phyloP scores from a whole-genome alignment of 2,329 filamentous ascomycete species.

The Hymenoscyphus linearis region DNA sequence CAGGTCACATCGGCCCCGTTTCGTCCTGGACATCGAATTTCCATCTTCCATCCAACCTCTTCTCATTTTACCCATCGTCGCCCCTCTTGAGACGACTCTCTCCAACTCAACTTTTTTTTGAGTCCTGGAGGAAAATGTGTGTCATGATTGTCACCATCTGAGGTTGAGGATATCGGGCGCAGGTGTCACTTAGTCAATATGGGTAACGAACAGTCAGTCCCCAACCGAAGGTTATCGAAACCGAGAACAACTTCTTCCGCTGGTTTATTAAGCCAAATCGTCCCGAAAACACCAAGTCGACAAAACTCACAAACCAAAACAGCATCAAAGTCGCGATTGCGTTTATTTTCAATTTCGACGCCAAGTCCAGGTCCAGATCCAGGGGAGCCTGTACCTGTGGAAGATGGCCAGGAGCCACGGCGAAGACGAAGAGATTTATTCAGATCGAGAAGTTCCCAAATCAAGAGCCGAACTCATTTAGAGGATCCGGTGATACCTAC shows the following conservation, averaged over 20 bases:
- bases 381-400: neutral
- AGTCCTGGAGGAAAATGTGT: conserved; percentile 17
- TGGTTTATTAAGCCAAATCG: conserved; percentile 17
- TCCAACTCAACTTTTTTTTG: conserved; percentile 3
- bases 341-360: conserved; percentile 6
- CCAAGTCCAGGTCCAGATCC: neutral
- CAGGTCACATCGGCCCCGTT: conserved; percentile 10
- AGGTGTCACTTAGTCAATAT: conserved; percentile 16
- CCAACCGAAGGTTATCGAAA: conserved; percentile 29
- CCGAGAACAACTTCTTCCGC: conserved; percentile 27
- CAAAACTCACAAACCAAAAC: conserved; percentile 21
- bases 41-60: conserved; percentile 8
- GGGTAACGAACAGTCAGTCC: conserved; percentile 28
- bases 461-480: conserved; percentile 1
- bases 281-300: conserved; percentile 15
- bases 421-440: conserved; percentile 23
- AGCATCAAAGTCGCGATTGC: conserved; percentile 12
- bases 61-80: conserved; percentile 5
- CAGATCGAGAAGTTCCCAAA: conserved; percentile 24
- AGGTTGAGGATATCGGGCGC: neutral
- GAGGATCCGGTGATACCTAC: conserved; percentile 5
- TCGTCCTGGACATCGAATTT: conserved; percentile 21
- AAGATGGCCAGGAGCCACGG: conserved; percentile 5
- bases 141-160: neutral
- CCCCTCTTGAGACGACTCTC: conserved; percentile 5